Conservation (phyloP, 2,329 filamentous ascomycete genomes). For the Clonostachys sp. region DNA sequence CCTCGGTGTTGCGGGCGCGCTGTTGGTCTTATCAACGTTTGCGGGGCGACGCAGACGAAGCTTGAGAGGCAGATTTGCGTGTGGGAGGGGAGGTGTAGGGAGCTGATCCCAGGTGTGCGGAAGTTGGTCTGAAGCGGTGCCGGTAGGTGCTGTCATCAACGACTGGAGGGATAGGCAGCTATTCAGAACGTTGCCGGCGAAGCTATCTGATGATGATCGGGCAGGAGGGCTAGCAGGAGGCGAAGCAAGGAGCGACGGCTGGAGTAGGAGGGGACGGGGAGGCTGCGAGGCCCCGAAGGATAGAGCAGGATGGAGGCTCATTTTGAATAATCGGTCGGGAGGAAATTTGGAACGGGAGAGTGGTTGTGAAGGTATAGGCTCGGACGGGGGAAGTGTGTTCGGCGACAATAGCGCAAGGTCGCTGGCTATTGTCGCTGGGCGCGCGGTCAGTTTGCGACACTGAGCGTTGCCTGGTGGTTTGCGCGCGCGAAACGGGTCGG, state of each 20-base stretch:
- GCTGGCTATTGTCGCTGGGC: neutral
- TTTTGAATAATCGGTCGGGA: no score
- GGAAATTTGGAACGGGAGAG: no score
- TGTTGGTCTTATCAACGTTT: slow-evolving; percentile 15
- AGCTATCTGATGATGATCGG: slow-evolving; percentile 14
- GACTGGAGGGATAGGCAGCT: slow-evolving; percentile 23
- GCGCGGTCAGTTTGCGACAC: no score
- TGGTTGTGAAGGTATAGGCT: slow-evolving; percentile 23
- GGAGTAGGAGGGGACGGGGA: slow-evolving; percentile 50
- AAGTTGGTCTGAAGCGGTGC: no score
- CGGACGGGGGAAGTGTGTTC: slow-evolving; percentile 46
- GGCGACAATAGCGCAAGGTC: slow-evolving; percentile 1
- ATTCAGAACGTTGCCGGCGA: slow-evolving; percentile 27
- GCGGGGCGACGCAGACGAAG: slow-evolving; percentile 43
- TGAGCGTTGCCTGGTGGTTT: no score
- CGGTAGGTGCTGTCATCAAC: slow-evolving; percentile 16
- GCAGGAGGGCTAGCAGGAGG: slow-evolving; percentile 52
- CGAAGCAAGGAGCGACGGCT: slow-evolving; percentile 31
- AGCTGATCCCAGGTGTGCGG: no score
- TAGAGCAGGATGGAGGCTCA: no score
- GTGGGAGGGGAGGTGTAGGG: slow-evolving; percentile 12
- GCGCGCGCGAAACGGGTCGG: no score
- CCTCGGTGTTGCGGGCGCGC: slow-evolving; percentile 26
- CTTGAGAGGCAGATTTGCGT: slow-evolving; percentile 46
- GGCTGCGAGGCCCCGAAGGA: slow-evolving; percentile 50